These are phyloP conservation scores for Boechera stricta DNA, from an alignment of 345 rosid genomes.

Conservation along the genomic window DNA sequence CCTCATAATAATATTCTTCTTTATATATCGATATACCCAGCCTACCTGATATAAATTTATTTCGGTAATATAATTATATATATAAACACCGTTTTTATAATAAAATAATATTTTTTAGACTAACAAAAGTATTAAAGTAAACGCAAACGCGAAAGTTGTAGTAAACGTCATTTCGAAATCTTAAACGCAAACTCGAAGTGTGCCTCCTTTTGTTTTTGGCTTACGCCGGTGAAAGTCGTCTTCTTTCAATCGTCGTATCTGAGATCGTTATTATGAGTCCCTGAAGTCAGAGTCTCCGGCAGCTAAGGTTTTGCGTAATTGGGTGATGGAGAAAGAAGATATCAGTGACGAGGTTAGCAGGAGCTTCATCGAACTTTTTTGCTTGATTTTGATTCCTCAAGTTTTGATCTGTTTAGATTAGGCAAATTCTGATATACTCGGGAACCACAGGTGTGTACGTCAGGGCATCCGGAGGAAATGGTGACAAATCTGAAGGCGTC, in stretches of 20 bases:
- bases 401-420: conserved; percentile 21
- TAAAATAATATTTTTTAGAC: too few relatives aligned
- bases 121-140: background rate
- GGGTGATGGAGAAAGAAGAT: conserved; percentile 34
- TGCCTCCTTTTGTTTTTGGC: background rate
- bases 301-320: background rate
- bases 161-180: background rate
- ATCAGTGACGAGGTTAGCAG: conserved; percentile 36
- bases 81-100: too few relatives aligned
- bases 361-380: background rate
- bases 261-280: conserved; percentile 17
- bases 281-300: conserved; percentile 13
- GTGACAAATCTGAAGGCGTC: conserved; percentile 45
- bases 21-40: too few relatives aligned
- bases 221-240: conserved; percentile 17
- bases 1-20: too few relatives aligned
- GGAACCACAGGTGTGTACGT: conserved; percentile 24
- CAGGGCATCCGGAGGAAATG: conserved; percentile 41
- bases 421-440: conserved; percentile 13
- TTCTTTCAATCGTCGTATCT: conserved; percentile 12
- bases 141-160: conserved; percentile 5
- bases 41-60: too few relatives aligned
- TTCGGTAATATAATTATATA: too few relatives aligned
- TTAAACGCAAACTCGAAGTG: background rate
- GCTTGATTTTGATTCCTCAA: conserved; percentile 19